These are phyloP conservation scores for Lobosporangium transversale DNA, from an alignment of 192 early-diverging fungal species.

Conservation along the genomic window DNA sequence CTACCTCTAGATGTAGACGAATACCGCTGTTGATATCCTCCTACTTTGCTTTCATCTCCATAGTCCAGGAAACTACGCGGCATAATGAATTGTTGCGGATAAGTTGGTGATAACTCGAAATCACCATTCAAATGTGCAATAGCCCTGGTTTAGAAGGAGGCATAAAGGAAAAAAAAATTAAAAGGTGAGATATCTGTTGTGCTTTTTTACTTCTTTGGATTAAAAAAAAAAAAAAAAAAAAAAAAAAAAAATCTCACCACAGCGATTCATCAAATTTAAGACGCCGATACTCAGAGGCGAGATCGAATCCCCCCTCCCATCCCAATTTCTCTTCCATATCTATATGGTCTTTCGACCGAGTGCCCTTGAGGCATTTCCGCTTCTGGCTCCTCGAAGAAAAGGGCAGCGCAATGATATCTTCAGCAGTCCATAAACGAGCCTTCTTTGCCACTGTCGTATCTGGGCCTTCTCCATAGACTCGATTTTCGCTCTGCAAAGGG, in stretches of 20 bases:
- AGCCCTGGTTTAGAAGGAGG: conserved; percentile 17
- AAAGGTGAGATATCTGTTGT: neutral
- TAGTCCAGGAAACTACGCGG: conserved; percentile 25
- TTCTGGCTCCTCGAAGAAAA: neutral
- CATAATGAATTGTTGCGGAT: conserved; percentile 53
- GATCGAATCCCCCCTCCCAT: conserved; percentile 51
- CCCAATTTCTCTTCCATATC: conserved; percentile 17
- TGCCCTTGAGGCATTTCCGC: neutral
- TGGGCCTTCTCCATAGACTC: neutral
- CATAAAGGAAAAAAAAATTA: neutral
- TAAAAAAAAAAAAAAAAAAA: no score
- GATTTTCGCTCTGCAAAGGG: neutral
- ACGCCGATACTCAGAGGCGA: conserved; percentile 47
- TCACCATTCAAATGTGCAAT: conserved; percentile 41
- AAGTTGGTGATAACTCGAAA: conserved; percentile 53
- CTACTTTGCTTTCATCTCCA: neutral
- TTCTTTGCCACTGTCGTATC: neutral
- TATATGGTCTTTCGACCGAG: no score
- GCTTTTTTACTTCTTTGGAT: no score
- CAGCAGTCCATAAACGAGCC: conserved; percentile 22
- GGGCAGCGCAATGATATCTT: conserved; percentile 22
- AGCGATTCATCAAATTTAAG: conserved; percentile 32
- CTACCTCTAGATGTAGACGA: no score
- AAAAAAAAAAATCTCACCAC: conserved; percentile 25
- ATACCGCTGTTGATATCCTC: no score